phyloP scores from a whole-genome alignment of 192 early-diverging fungal species.

The Obelidium mucronatum region DNA sequence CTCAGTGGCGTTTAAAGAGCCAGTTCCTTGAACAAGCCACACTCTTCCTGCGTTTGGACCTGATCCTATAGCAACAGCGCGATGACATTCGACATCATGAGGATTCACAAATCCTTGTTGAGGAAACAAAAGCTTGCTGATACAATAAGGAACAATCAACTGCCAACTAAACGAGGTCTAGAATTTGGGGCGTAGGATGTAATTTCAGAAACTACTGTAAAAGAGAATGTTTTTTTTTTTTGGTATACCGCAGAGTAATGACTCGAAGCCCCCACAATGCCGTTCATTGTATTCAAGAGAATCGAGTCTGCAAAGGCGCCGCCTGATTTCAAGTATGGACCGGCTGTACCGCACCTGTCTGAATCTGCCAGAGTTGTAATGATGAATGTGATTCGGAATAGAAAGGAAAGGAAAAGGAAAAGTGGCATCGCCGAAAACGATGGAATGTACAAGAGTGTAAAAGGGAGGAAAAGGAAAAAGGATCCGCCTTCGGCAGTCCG shows the following conservation, averaged over 20 bases:
- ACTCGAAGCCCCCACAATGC: constrained; percentile 12
- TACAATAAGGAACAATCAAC: constrained; percentile 3
- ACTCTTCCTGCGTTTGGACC: not conserved
- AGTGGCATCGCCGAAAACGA: too few species aligned
- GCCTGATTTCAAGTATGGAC: constrained; percentile 5
- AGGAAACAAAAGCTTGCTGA: not conserved
- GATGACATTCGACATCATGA: not conserved
- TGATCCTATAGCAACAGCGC: constrained; percentile 11
- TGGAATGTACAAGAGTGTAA: too few species aligned
- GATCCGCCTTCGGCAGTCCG: too few species aligned
- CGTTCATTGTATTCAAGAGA: constrained; percentile 19
- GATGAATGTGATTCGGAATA: constrained; percentile 1
- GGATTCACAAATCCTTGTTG: not conserved
- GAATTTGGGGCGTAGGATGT: not conserved
- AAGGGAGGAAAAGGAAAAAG: too few species aligned
- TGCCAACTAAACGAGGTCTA: constrained; percentile 16
- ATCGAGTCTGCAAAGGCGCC: constrained; percentile 26
- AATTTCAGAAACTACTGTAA: not conserved
- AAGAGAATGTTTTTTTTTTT: not conserved
- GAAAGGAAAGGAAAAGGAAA: too few species aligned
- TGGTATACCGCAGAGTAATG: not conserved
- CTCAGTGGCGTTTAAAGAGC: not conserved
- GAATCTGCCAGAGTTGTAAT: not conserved
- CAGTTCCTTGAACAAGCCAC: constrained; percentile 18
- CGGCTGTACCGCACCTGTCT: constrained; percentile 4